A percentile compares a stretch with the other conserved stretches of the same genome.
Conservation (phyloP, 768 basidiomycete species). For the Amanita muscaria region DNA sequence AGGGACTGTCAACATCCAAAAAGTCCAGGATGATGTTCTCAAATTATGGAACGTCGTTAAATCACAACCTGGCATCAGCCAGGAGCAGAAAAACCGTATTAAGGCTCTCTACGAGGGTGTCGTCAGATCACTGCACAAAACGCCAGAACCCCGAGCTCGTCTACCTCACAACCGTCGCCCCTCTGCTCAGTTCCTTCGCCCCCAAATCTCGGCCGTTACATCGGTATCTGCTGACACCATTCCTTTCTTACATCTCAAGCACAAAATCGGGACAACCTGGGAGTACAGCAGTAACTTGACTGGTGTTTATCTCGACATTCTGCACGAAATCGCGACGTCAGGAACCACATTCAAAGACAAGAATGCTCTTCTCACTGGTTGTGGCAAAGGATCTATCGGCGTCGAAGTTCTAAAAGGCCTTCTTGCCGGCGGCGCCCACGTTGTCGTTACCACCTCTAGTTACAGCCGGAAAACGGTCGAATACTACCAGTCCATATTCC, state of each 20-base stretch:
- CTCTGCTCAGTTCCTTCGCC: constrained; percentile 95
- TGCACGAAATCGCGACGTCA: constrained; percentile 97
- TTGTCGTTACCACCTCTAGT: constrained; percentile 96
- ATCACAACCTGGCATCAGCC: constrained; percentile 92
- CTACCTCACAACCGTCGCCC: constrained; percentile 74
- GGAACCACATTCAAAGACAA: constrained; percentile 99
- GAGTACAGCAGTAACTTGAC: constrained; percentile 97
- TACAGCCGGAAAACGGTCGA: constrained; percentile 94
- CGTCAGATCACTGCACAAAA: constrained; percentile 82
- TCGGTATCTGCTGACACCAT: constrained; percentile 76
- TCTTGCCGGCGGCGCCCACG: constrained; percentile 91
- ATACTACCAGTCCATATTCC: constrained; percentile 98
- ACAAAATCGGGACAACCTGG: constrained; percentile 92
- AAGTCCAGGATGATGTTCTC: constrained; percentile 93
- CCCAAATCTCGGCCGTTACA: constrained; percentile 70
- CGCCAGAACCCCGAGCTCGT: constrained; percentile 51
- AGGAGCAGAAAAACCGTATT: constrained; percentile 93
- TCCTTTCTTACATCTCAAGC: constrained; percentile 92
- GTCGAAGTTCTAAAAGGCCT: constrained; percentile 97
- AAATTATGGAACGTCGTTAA: constrained; percentile 98
- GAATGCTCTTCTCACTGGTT: constrained; percentile 95
- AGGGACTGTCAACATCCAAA: constrained; percentile 84
- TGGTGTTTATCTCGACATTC: constrained; percentile 89
- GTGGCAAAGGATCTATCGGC: constrained; percentile 96
- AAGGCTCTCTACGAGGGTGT: constrained; percentile 95